Evolutionary conservation across 2,329 filamentous ascomycete genomes (phyloP).

Genomic region (Aspergillus calidoustus): DNA sequence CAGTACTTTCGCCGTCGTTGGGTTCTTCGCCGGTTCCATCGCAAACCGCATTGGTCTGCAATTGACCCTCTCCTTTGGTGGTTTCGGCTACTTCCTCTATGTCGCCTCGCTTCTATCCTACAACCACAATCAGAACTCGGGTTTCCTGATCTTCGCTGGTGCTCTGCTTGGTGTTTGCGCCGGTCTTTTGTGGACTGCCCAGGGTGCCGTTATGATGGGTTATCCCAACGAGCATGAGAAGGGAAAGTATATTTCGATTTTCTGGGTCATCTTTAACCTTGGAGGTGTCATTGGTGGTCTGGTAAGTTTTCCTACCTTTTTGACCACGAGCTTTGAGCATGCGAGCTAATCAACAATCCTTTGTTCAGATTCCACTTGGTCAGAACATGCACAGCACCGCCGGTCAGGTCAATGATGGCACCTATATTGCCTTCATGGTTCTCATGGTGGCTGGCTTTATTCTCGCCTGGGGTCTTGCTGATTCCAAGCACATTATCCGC

Average conservation of each 20-base stretch:
- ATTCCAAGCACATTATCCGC: conserved; percentile 74
- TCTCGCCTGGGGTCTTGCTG: conserved; percentile 70
- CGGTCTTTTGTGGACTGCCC: conserved; percentile 56
- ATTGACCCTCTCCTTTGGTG: conserved; percentile 50
- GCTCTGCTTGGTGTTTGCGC: conserved; percentile 56
- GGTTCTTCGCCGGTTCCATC: conserved; percentile 63
- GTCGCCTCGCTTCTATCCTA: conserved; percentile 55
- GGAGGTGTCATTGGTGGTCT: conserved; percentile 84
- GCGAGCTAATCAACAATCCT: conserved; percentile 5
- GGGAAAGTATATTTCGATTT: conserved; percentile 85
- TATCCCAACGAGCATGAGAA: conserved; percentile 82
- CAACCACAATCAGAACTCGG: conserved; percentile 54
- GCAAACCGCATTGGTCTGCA: conserved; percentile 51
- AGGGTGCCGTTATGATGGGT: conserved; percentile 68
- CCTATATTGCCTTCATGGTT: conserved; percentile 88
- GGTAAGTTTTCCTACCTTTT: conserved; percentile 48
- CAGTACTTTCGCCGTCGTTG: conserved; percentile 69
- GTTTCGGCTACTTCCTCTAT: conserved; percentile 55
- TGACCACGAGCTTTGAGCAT: background rate
- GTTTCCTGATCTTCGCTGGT: conserved; percentile 55
- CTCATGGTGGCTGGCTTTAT: conserved; percentile 75
- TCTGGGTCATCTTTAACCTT: conserved; percentile 95
- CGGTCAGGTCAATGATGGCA: conserved; percentile 65
- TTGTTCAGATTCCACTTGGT: conserved; percentile 47
- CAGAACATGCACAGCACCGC: conserved; percentile 50